Conservation (phyloP, 495 filamentous ascomycete genomes). For the Clohesyomyces aquaticus region DNA sequence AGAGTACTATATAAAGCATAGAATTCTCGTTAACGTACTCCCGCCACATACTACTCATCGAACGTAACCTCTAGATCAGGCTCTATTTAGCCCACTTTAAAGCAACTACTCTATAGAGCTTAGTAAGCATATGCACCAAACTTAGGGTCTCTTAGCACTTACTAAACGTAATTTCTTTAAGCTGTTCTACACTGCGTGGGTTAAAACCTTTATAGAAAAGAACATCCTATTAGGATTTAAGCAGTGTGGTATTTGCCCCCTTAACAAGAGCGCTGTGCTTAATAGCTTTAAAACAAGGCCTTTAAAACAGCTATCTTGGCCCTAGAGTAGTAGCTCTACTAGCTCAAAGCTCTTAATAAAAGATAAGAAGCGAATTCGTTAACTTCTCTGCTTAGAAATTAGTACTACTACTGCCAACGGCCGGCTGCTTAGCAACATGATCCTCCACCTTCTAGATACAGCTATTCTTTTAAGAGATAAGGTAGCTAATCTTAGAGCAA, state of each 20-base stretch:
- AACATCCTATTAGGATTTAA: constrained; percentile 1
- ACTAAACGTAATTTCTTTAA: constrained; percentile 11
- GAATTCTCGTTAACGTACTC: constrained; percentile 13
- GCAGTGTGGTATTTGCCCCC: not conserved
- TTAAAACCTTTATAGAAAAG: constrained; percentile 6
- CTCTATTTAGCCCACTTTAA: not conserved
- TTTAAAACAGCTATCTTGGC: not conserved
- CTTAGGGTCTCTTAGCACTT: constrained; percentile 3
- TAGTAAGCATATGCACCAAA: not conserved
- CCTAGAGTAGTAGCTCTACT: not conserved
- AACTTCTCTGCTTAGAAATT: not conserved
- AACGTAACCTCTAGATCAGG: constrained; percentile 29
- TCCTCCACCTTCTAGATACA: constrained; percentile 1
- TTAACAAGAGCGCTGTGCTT: not conserved
- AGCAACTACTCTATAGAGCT: not conserved
- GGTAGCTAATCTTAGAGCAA: not conserved
- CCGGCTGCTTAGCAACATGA: not conserved
- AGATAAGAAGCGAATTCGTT: not conserved
- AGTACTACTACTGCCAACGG: not conserved
- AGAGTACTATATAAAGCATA: constrained; percentile 5
- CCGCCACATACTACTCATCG: constrained; percentile 30
- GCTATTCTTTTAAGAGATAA: constrained; percentile 1
- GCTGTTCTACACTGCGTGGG: constrained; percentile 3
- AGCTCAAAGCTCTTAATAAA: not conserved
- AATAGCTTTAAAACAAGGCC: not conserved